Conservation (phyloP, 1,284 basidiomycete species). For the Trichosporon coremiiforme region DNA sequence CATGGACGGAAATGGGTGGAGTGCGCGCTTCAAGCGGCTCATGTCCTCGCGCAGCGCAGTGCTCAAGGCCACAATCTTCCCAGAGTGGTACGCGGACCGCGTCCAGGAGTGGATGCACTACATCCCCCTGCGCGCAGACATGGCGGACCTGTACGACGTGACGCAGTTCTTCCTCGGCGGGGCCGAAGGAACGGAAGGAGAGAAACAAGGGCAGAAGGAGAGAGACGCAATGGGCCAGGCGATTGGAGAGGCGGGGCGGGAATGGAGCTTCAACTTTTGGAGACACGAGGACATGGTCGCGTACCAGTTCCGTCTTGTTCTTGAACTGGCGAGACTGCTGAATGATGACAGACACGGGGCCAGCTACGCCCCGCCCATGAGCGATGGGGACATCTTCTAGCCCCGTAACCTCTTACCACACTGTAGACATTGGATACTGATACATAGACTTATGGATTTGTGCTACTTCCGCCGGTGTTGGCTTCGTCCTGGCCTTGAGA, state of each 20-base stretch:
- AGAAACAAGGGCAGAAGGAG: neutral
- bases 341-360: conserved; percentile 38
- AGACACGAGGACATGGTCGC: conserved; percentile 67
- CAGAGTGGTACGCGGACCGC: conserved; percentile 58
- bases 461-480: neutral
- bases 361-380: conserved; percentile 1
- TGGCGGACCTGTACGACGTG: conserved; percentile 59
- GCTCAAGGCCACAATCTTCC: conserved; percentile 58
- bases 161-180: conserved; percentile 64
- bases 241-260: conserved; percentile 63
- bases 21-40: conserved; percentile 55
- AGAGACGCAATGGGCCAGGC: conserved; percentile 63
- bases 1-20: conserved; percentile 58
- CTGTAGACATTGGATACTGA: neutral
- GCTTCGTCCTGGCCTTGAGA: no score
- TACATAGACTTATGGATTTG: conserved; percentile 3
- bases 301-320: conserved; percentile 62
- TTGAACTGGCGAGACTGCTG: conserved; percentile 41
- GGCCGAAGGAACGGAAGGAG: conserved; percentile 50
- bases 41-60: conserved; percentile 56
- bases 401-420: no score
- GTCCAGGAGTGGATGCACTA: conserved; percentile 59
- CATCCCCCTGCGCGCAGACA: conserved; percentile 58
- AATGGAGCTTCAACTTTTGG: conserved; percentile 67
- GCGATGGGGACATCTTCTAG: neutral